Evolutionary conservation across 2,329 filamentous ascomycete genomes (phyloP).

Genomic region (Hypocreales sp.): DNA sequence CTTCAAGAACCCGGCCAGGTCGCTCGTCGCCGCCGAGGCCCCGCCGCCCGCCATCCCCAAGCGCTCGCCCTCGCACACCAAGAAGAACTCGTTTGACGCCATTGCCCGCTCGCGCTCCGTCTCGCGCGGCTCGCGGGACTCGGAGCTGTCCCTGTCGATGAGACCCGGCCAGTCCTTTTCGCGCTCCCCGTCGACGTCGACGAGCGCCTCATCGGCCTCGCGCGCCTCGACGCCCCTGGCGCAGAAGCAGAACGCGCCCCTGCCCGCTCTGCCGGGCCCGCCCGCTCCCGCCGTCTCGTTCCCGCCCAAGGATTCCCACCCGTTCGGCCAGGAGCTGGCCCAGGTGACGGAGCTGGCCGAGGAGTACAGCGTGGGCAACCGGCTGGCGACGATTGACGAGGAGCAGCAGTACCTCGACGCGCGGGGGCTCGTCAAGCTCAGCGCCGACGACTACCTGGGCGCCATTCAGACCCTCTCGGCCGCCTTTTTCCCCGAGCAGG

Average conservation of each 20-base stretch:
- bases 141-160: conserved; percentile 34
- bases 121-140: conserved; percentile 41
- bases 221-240: conserved; percentile 15
- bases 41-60: conserved; percentile 47
- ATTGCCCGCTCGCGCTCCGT: conserved; percentile 51
- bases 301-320: conserved; percentile 37
- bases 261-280: conserved; percentile 13
- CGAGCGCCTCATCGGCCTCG: conserved; percentile 32
- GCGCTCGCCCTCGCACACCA: conserved; percentile 76
- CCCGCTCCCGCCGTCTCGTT: conserved; percentile 19
- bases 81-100: conserved; percentile 62
- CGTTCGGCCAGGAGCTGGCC: conserved; percentile 79
- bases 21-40: conserved; percentile 18
- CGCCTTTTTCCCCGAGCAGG: conserved; percentile 36
- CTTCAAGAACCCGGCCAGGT: conserved; percentile 38
- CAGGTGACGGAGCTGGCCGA: conserved; percentile 89
- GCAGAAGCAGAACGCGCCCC: conserved; percentile 12
- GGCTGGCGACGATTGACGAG: conserved; percentile 49
- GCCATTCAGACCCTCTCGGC: conserved; percentile 61
- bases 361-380: conserved; percentile 56
- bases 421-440: conserved; percentile 57
- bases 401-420: conserved; percentile 48
- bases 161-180: conserved; percentile 42
- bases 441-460: conserved; percentile 66
- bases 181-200: conserved; percentile 40